Evolutionary conservation across 1,139 yeast genomes (phyloP).

Genomic region (Yamadazyma dushanensis): DNA sequence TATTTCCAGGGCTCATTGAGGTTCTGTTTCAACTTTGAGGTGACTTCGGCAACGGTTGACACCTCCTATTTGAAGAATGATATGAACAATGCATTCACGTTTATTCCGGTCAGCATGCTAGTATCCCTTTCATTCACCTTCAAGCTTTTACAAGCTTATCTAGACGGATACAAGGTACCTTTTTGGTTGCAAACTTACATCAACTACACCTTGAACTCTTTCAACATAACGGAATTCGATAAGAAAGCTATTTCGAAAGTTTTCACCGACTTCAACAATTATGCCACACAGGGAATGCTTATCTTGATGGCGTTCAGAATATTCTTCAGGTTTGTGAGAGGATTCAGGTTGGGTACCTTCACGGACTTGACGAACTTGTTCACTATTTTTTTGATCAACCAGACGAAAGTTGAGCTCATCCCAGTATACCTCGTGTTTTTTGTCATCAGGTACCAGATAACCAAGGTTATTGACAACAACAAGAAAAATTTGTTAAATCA

Average conservation of each 20-base stretch:
- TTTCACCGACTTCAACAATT: constrained; percentile 28
- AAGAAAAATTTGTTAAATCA: constrained; percentile 18
- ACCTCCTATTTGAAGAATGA: constrained; percentile 14
- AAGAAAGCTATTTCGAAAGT: constrained; percentile 27
- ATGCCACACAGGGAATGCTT: constrained; percentile 22
- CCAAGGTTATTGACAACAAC: constrained; percentile 12
- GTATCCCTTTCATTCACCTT: constrained; percentile 49
- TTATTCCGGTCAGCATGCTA: constrained; percentile 39
- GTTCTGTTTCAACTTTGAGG: constrained; percentile 15
- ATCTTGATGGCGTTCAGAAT: constrained; percentile 25
- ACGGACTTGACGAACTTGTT: constrained; percentile 47
- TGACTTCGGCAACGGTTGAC: constrained; percentile 9
- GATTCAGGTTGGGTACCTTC: constrained; percentile 25
- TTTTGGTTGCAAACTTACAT: constrained; percentile 28
- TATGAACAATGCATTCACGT: constrained; percentile 28
- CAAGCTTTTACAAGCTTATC: constrained; percentile 55
- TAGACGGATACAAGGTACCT: constrained; percentile 57
- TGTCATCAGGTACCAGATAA: constrained; percentile 26
- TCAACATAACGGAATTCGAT: constrained; percentile 22
- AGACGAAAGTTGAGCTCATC: constrained; percentile 65
- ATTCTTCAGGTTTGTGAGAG: constrained; percentile 24
- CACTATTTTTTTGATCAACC: constrained; percentile 64
- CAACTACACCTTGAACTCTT: constrained; percentile 30
- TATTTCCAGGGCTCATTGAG: constrained; percentile 30
- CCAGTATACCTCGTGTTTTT: constrained; percentile 64